These are phyloP conservation scores for Blastocystis sp. DNA, from an alignment of 352 stramenopile genomes.

Conservation along the genomic window DNA sequence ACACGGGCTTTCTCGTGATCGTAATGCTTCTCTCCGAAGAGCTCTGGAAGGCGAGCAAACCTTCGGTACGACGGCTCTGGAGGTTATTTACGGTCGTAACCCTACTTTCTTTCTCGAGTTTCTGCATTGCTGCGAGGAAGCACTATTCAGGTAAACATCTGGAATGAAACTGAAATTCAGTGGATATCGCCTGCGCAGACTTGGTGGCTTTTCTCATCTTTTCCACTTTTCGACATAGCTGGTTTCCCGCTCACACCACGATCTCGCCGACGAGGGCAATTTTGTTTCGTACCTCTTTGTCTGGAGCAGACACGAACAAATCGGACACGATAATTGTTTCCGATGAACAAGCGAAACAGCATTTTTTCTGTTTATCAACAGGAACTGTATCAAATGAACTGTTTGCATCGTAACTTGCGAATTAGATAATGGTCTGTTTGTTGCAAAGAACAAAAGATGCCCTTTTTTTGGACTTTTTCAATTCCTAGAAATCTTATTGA, in stretches of 20 bases:
- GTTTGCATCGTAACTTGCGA: background rate
- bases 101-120: conserved; percentile 40
- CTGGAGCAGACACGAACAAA: background rate
- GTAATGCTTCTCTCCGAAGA: conserved; percentile 54
- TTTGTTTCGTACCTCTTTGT: conserved; percentile 4
- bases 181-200: conserved; percentile 13
- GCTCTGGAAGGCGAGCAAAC: background rate
- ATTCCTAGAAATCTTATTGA: background rate
- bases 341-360: conserved; percentile 8
- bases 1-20: conserved; percentile 56
- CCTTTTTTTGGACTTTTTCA: background rate
- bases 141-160: conserved; percentile 30
- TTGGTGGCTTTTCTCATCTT: background rate
- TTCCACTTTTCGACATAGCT: conserved; percentile 36
- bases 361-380: background rate
- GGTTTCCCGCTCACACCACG: background rate
- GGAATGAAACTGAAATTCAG: background rate
- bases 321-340: conserved; percentile 53
- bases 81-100: conserved; percentile 9
- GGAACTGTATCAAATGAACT: background rate
- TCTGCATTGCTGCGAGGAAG: conserved; percentile 54
- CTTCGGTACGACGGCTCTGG: background rate
- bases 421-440: background rate
- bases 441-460: background rate
- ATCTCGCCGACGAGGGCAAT: background rate